phyloP scores from a whole-genome alignment of 306 rosid species.

The Lathyrus tuberosus region DNA sequence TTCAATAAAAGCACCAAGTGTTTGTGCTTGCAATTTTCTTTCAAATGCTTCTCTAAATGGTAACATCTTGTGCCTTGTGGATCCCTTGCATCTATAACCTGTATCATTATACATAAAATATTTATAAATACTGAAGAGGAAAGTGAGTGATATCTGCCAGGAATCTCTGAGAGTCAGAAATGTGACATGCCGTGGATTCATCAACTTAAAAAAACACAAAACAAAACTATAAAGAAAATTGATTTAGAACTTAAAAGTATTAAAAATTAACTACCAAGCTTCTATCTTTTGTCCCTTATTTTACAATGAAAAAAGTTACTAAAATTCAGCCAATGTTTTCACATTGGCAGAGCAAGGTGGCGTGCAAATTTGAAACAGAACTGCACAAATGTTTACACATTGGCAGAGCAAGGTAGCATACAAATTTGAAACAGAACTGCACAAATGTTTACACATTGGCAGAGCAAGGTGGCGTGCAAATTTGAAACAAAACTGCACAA shows the following conservation, averaged over 20 bases:
- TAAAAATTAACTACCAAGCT: conserved; percentile 2
- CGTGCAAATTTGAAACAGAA: conserved; percentile 8
- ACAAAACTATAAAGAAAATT: conserved; percentile 11
- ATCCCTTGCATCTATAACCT: conserved; percentile 97
- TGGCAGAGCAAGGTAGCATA: background rate
- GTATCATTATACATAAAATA: conserved; percentile 38
- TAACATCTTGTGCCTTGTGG: conserved; percentile 93
- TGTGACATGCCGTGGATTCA: conserved; percentile 18
- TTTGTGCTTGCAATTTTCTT: conserved; percentile 87
- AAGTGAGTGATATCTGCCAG: background rate
- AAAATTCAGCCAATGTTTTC: background rate
- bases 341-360: background rate
- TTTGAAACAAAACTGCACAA: conserved; percentile 12
- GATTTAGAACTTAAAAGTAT: background rate
- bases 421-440: conserved; percentile 10
- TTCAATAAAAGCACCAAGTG: conserved; percentile 86
- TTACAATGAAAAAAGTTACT: background rate
- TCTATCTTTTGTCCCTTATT: background rate
- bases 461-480: background rate
- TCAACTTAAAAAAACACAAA: conserved; percentile 17
- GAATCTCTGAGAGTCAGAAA: conserved; percentile 7
- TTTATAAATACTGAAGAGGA: conserved; percentile 5
- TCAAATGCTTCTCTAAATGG: conserved; percentile 95
- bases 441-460: conserved; percentile 1
- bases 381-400: background rate